Conservation (phyloP, 2,329 filamentous ascomycete genomes). For the Colletotrichum tofieldiae region DNA sequence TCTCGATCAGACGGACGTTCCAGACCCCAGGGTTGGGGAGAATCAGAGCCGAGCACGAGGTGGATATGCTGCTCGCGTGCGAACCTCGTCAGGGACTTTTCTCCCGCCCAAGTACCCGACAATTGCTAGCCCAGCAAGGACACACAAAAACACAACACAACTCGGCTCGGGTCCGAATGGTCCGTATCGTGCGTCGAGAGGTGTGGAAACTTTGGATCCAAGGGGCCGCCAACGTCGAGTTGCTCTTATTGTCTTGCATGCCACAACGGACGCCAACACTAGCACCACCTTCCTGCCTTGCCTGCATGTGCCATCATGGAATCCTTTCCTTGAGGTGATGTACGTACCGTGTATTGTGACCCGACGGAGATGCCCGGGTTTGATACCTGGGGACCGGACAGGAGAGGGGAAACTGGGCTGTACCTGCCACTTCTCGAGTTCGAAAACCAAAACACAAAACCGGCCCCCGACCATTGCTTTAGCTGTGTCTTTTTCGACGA, state of each 20-base stretch:
- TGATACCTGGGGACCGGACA: neutral
- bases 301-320: neutral
- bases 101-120: neutral
- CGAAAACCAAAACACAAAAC: no score
- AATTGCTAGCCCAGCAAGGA: neutral
- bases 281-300: neutral
- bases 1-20: slow-evolving; percentile 14
- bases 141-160: neutral
- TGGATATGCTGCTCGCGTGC: neutral
- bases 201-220: slow-evolving; percentile 2
- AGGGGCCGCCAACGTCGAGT: slow-evolving; percentile 8
- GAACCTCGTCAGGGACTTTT: neutral
- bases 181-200: neutral
- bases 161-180: neutral
- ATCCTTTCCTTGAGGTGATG: neutral
- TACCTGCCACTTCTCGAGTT: neutral
- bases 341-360: neutral
- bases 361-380: neutral
- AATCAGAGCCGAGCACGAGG: slow-evolving; percentile 6
- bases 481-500: neutral
- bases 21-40: slow-evolving; percentile 10
- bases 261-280: slow-evolving; percentile 12
- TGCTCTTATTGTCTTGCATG: slow-evolving; percentile 20
- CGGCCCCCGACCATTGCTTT: neutral
- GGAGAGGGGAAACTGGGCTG: no score